Conservation (phyloP, 2,329 filamentous ascomycete species). For the Akanthomyces dipterigenus region DNA sequence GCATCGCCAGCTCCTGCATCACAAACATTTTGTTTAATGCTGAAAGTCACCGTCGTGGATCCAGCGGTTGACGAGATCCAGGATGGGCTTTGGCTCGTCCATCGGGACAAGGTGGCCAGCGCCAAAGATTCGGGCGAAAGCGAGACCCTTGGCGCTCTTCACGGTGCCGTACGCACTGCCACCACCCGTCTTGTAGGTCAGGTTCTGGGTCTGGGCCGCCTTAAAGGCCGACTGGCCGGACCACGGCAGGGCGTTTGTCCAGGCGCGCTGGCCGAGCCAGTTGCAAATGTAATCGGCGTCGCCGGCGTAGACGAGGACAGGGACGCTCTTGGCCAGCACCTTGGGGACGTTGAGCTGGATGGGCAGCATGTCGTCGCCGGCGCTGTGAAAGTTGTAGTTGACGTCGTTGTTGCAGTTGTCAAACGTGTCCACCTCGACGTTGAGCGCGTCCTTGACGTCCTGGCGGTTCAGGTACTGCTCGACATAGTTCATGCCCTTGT, state of each 20-base stretch:
- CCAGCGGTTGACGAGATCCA: constrained; percentile 96
- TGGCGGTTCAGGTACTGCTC: constrained; percentile 78
- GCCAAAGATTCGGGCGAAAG: constrained; percentile 81
- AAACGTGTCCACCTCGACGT: constrained; percentile 81
- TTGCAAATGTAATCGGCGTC: constrained; percentile 91
- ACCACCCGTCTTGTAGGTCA: constrained; percentile 47
- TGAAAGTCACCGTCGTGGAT: constrained; percentile 31
- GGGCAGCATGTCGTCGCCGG: constrained; percentile 98
- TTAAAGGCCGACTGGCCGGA: constrained; percentile 75
- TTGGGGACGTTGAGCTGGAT: constrained; percentile 86
- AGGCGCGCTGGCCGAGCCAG: constrained; percentile 97
- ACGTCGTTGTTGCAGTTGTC: constrained; percentile 98
- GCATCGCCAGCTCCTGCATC: background rate
- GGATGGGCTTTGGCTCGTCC: constrained; percentile 82
- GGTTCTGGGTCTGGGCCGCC: constrained; percentile 60
- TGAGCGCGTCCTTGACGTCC: constrained; percentile 79
- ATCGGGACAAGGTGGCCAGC: constrained; percentile 97
- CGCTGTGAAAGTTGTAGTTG: constrained; percentile 96
- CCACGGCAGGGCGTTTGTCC: constrained; percentile 93
- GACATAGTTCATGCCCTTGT: constrained; percentile 83
- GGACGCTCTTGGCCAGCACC: constrained; percentile 74
- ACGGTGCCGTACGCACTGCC: constrained; percentile 59
- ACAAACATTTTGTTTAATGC: background rate
- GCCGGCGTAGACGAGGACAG: constrained; percentile 88
- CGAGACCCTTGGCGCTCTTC: constrained; percentile 89